phyloP scores from a whole-genome alignment of 441 rosid genomes.

The Corymbia citriodora region DNA sequence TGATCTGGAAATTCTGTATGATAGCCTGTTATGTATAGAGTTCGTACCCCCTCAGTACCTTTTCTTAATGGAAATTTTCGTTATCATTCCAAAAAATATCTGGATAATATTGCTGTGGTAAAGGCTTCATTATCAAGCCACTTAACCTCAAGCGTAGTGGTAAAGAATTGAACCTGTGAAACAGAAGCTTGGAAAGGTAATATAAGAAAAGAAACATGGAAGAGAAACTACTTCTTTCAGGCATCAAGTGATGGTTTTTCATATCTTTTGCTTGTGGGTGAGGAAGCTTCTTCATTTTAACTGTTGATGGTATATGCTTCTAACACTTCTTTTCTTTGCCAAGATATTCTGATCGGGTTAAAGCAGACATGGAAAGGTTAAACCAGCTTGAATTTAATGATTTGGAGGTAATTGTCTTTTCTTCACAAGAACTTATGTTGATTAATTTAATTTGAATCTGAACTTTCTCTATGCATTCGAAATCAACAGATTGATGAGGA shows the following conservation, averaged over 20 bases:
- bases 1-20: neutral
- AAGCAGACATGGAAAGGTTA: conserved; percentile 66
- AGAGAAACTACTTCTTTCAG: neutral
- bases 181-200: neutral
- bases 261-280: neutral
- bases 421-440: neutral
- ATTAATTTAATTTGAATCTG: neutral
- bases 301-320: neutral
- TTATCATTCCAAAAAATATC: neutral
- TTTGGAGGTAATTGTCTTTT: conserved; percentile 54
- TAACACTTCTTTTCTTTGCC: conserved; percentile 7
- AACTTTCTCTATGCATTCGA: conserved; percentile 3
- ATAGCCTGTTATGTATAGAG: neutral
- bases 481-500: conserved; percentile 79
- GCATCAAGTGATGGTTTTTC: neutral
- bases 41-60: neutral
- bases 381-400: conserved; percentile 79
- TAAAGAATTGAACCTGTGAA: neutral
- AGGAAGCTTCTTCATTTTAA: neutral
- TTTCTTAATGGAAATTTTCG: neutral
- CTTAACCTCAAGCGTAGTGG: neutral
- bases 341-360: conserved; percentile 83
- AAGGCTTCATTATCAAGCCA: neutral
- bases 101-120: neutral
- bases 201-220: neutral